A percentile compares a stretch with the other conserved stretches of the same genome.
Conservation (phyloP, 2,329 filamentous ascomycete genomes). For the Penicillium sp. region DNA sequence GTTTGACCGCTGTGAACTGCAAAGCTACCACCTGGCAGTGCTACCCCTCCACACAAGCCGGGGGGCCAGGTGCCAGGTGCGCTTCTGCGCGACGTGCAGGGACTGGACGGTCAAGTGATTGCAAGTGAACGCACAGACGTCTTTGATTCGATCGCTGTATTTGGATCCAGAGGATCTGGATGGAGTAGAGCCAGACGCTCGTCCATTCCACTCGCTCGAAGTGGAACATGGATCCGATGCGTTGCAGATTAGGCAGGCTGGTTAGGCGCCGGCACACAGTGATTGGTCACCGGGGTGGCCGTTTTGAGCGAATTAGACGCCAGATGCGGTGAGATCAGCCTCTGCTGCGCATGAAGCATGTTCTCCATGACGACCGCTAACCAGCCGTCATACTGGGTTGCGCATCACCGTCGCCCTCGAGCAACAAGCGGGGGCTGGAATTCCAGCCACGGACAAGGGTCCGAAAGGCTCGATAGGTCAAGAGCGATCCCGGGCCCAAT, state of each 20-base stretch:
- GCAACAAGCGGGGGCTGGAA: slow-evolving; percentile 2
- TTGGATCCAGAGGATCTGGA: background rate
- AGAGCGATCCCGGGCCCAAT: slow-evolving; percentile 9
- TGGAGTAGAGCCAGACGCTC: background rate
- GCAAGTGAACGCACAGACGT: slow-evolving; percentile 11
- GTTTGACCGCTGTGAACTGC: too few relatives aligned
- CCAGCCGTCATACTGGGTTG: slow-evolving; percentile 7
- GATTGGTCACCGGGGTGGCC: slow-evolving; percentile 15
- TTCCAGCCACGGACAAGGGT: slow-evolving; percentile 9
- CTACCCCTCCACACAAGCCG: too few relatives aligned
- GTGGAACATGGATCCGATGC: slow-evolving; percentile 5
- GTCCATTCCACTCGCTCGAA: background rate
- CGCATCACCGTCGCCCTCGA: background rate
- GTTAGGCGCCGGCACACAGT: slow-evolving; percentile 17
- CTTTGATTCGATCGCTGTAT: background rate
- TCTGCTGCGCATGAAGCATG: slow-evolving; percentile 1
- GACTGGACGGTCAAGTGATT: slow-evolving; percentile 14
- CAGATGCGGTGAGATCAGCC: slow-evolving; percentile 5
- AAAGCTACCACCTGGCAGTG: too few relatives aligned
- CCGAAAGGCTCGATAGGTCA: slow-evolving; percentile 3
- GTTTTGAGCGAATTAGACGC: slow-evolving; percentile 10
- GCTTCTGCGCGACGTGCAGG: slow-evolving; percentile 11
- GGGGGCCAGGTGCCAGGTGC: too few relatives aligned
- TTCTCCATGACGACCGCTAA: slow-evolving; percentile 5
- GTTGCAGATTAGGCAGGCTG: slow-evolving; percentile 9